Conservation (phyloP, 1,284 basidiomycete genomes). For the Leccinum subrobustum region DNA sequence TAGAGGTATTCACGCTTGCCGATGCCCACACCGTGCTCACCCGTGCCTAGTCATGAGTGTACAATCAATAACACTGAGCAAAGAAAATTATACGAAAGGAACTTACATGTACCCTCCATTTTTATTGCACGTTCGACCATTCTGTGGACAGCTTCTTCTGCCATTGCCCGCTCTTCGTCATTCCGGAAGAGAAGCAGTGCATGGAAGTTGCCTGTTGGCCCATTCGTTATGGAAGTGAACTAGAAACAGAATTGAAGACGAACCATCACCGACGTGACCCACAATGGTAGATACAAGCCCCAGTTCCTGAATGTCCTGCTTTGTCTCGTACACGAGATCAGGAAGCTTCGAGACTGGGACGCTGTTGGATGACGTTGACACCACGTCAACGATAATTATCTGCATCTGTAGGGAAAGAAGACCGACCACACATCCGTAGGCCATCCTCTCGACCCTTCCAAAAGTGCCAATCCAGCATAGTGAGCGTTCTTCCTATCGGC, state of each 20-base stretch:
- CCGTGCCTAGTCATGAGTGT: conserved; percentile 51
- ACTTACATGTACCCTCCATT: conserved; percentile 74
- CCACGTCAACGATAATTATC: neutral
- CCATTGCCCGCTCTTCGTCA: conserved; percentile 56
- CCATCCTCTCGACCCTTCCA: conserved; percentile 69
- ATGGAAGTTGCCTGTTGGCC: conserved; percentile 51
- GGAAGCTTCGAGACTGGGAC: conserved; percentile 83
- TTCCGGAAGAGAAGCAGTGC: conserved; percentile 58
- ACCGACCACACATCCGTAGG: conserved; percentile 84
- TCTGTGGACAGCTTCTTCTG: conserved; percentile 54
- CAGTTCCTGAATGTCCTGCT: conserved; percentile 62
- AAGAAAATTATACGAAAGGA: neutral
- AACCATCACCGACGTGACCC: conserved; percentile 87
- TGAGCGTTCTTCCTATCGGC: conserved; percentile 82
- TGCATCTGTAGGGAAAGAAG: neutral
- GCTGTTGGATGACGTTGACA: conserved; percentile 34
- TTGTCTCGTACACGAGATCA: conserved; percentile 72
- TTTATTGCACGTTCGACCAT: conserved; percentile 74
- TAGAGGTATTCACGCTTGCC: conserved; percentile 77
- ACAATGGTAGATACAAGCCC: conserved; percentile 67
- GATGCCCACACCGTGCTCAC: conserved; percentile 89
- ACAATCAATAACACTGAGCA: neutral
- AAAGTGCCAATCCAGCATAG: conserved; percentile 66
- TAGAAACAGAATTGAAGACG: conserved; percentile 27
- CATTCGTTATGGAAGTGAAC: neutral